phyloP scores from a whole-genome alignment of 257 asterid genomes.

The Coffea canephora region DNA sequence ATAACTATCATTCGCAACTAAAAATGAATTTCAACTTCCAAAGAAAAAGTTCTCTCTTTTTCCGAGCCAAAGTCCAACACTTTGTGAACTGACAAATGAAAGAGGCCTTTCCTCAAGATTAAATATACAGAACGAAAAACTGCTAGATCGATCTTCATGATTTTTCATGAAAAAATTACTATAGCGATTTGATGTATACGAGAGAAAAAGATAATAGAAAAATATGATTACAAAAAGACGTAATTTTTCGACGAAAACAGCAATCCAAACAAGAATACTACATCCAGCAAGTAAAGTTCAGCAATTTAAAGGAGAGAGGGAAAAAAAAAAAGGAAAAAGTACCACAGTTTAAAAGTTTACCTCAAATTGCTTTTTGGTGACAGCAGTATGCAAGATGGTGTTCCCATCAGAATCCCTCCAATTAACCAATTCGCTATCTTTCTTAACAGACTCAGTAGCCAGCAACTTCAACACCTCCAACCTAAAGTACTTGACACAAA shows the following conservation, averaged over 20 bases:
- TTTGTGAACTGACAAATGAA: background rate
- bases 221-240: too few species aligned
- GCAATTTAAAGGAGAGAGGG: background rate
- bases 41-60: background rate
- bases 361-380: slow-evolving; percentile 35
- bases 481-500: slow-evolving; percentile 34
- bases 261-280: too few species aligned
- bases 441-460: slow-evolving; percentile 21
- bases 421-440: slow-evolving; percentile 23
- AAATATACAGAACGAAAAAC: background rate
- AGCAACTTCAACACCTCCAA: slow-evolving; percentile 31
- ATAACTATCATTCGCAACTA: background rate
- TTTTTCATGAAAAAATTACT: too few species aligned
- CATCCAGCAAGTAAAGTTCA: background rate
- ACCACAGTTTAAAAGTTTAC: background rate
- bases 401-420: slow-evolving; percentile 42
- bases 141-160: background rate
- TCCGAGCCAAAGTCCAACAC: background rate
- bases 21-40: background rate
- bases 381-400: slow-evolving; percentile 41
- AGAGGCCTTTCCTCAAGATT: background rate
- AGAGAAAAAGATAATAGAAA: too few species aligned
- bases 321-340: too few species aligned
- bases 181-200: too few species aligned
- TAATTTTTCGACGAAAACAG: too few species aligned